Evolutionary conservation across 2,329 filamentous ascomycete genomes (phyloP), one percentile per base, ranked within the genome.

Genomic region (Xylogone sp.): DNA sequence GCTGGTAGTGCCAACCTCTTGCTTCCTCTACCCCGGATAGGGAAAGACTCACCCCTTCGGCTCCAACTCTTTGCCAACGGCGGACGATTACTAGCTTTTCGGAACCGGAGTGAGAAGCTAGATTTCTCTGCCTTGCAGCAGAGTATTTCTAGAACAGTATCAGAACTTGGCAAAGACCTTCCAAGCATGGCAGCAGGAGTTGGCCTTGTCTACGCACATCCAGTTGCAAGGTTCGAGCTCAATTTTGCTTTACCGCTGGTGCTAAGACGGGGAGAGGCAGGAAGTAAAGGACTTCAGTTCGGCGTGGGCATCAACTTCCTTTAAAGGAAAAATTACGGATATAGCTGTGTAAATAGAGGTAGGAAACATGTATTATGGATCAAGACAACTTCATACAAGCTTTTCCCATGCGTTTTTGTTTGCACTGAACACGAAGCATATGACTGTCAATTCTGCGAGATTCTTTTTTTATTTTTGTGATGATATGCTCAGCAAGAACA

Each of bases 301-400:
- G 94, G 94, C n/a, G 90, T 99, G 42, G 94, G 94, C 46, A 91
- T 99, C 65, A 95, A 89, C 72, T 97, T 99, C 68, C 73, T 97
- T 78, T 97, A 87, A 59, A 45, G 13, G 20, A 45, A 22, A 13
- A 13, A 12, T 2, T 16, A 21, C 13, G 27, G 24, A n/a, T 20
- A 50, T 20, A 42, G 8, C 16, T 45, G 21, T 13, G 19, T 50
- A 43, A 34, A 50, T 43, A 39, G 34, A 39, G 34, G 34, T 39
- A 18, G 34, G 34, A 39, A n/a, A 16, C 34, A 39, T 39, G 34
- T 39, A 39, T 39, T 39, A 39, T 39, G 34, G 34, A 39, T 5
- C n/a, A 5, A 39, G n/a, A 18, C 34, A 16, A 7, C n/a, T 39
- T n/a, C n/a, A n/a, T 16, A 39, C 34, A 39, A 39, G n/a, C 13